Conservation (phyloP, 495 filamentous ascomycete species). For the Annulohypoxylon maeteangense region DNA sequence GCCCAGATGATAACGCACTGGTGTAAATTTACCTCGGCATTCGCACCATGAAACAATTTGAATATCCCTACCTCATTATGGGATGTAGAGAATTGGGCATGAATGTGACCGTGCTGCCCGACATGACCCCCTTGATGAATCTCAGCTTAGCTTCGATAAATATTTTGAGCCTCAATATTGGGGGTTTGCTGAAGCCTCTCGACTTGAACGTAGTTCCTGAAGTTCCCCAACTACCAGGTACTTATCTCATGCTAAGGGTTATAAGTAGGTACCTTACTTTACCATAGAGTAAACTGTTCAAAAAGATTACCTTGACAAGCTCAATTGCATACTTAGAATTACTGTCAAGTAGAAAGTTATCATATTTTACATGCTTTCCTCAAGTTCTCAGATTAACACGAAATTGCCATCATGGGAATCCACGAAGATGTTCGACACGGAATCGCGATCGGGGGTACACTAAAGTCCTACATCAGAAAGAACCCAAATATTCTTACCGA, state of each 20-base stretch:
- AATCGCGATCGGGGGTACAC: not conserved
- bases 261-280: too few relatives aligned
- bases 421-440: slow-evolving; percentile 11
- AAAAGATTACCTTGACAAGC: too few relatives aligned
- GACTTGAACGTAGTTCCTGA: too few relatives aligned
- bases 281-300: too few relatives aligned
- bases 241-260: too few relatives aligned
- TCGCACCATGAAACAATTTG: not conserved
- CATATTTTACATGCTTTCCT: too few relatives aligned
- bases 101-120: not conserved
- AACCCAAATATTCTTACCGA: slow-evolving; percentile 4
- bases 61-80: not conserved
- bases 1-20: not conserved
- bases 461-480: not conserved
- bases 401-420: not conserved
- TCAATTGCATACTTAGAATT: too few relatives aligned
- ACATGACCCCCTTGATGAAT: not conserved
- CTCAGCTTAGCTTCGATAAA: not conserved
- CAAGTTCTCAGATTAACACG: not conserved
- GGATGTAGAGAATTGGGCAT: not conserved
- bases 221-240: too few relatives aligned
- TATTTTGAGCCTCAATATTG: not conserved
- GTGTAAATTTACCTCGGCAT: not conserved
- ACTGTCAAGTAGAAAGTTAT: too few relatives aligned
- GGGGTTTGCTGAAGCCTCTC: not conserved